These are phyloP conservation scores for Cryptococcus jaspeensis DNA, from an alignment of 1,284 basidiomycete species.

Conservation along the genomic window DNA sequence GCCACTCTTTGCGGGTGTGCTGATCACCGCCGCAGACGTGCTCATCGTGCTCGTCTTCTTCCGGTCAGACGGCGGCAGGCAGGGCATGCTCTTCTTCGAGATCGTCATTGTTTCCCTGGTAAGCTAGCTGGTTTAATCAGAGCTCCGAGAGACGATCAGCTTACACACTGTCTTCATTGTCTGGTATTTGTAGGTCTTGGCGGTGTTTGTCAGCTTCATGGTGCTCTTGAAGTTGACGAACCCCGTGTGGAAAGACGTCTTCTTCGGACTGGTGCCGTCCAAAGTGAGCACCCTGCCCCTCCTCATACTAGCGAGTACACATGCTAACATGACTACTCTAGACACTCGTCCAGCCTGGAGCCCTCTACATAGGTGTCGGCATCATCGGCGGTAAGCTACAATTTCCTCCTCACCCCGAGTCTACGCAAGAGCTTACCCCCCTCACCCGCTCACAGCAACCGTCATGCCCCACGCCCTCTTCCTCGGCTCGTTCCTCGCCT, in stretches of 20 bases:
- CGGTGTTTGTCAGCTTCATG: conserved; percentile 77
- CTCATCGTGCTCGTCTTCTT: conserved; percentile 58
- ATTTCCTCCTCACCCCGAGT: not conserved
- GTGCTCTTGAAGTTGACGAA: conserved; percentile 72
- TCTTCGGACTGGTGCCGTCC: conserved; percentile 82
- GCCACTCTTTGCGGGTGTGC: conserved; percentile 74
- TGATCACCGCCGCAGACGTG: conserved; percentile 81
- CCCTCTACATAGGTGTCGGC: conserved; percentile 73
- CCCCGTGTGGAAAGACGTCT: conserved; percentile 74
- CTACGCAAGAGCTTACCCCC: too few species aligned
- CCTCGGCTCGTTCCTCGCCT: conserved; percentile 80
- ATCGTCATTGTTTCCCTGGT: conserved; percentile 64
- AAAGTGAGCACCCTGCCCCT: conserved; percentile 58
- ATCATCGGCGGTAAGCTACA: conserved; percentile 52
- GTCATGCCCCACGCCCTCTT: conserved; percentile 89
- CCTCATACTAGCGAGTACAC: too few species aligned
- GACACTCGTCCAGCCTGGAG: conserved; percentile 49
- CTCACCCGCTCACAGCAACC: conserved; percentile 58
- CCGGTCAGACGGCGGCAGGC: conserved; percentile 39
- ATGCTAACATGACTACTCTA: too few species aligned
- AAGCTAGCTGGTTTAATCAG: conserved; percentile 15
- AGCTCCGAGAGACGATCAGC: not conserved
- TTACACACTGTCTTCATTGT: not conserved
- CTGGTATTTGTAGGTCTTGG: conserved; percentile 73
- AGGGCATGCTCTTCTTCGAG: conserved; percentile 66